These are phyloP conservation scores for Polyporus arcularius DNA, from an alignment of 768 basidiomycete genomes.

Conservation along the genomic window DNA sequence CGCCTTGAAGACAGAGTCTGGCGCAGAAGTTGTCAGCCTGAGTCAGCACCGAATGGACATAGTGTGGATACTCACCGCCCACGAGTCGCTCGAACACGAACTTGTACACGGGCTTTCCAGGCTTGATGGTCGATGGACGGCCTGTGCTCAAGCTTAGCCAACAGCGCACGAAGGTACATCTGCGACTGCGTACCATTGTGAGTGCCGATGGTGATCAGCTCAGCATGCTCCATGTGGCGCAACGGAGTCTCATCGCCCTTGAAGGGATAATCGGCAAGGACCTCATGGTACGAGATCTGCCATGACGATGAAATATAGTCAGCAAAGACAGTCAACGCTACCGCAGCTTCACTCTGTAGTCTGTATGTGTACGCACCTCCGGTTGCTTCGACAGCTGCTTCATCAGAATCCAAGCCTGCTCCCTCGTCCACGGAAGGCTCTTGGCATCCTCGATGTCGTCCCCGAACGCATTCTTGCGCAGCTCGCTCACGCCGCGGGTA, in stretches of 20 bases:
- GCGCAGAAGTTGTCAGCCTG: conserved; percentile 9
- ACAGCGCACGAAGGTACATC: not conserved
- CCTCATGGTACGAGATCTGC: conserved; percentile 80
- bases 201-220: conserved; percentile 80
- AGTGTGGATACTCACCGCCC: conserved; percentile 50
- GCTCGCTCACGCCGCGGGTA: conserved; percentile 71
- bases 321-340: not conserved
- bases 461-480: conserved; percentile 91
- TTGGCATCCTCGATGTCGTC: conserved; percentile 91
- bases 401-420: conserved; percentile 87
- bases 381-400: conserved; percentile 67
- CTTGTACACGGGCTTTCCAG: conserved; percentile 89
- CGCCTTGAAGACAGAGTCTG: conserved; percentile 79
- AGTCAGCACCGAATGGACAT: not conserved
- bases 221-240: conserved; percentile 85
- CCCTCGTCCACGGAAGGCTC: conserved; percentile 75
- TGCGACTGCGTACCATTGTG: conserved; percentile 54
- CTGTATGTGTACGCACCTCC: conserved; percentile 40
- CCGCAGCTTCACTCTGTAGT: too few relatives aligned
- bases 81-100: conserved; percentile 84
- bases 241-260: conserved; percentile 86
- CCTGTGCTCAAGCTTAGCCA: conserved; percentile 44
- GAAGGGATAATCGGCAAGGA: conserved; percentile 84
- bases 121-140: conserved; percentile 78
- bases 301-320: too few relatives aligned